Conservation (phyloP, 306 rosid genomes). For the Quercus aquifolioides region DNA sequence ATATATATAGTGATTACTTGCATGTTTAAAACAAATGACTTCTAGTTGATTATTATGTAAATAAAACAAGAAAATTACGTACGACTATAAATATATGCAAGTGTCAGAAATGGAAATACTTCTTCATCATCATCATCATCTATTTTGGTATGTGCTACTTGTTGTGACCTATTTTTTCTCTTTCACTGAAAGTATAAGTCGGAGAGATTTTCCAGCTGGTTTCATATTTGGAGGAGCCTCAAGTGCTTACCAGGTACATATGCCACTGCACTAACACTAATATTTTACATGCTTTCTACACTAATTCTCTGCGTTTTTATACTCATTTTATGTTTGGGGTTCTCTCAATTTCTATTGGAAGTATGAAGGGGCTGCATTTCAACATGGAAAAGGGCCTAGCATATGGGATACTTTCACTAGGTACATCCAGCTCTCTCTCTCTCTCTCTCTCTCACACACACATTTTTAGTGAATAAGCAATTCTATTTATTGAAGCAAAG, state of each 20-base stretch:
- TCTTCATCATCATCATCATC: too few relatives aligned
- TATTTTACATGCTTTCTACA: neutral
- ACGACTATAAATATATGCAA: too few relatives aligned
- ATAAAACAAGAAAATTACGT: too few relatives aligned
- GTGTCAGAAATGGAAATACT: too few relatives aligned
- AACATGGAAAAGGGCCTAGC: conserved; percentile 23
- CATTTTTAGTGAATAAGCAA: neutral
- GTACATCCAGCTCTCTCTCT: conserved; percentile 1
- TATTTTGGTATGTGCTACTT: neutral
- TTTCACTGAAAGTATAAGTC: neutral
- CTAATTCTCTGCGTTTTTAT: too few relatives aligned
- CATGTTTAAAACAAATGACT: too few relatives aligned
- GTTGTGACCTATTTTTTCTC: neutral
- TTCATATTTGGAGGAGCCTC: conserved; percentile 12
- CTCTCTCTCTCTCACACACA: too few relatives aligned
- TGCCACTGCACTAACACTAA: neutral
- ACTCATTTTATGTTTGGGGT: neutral
- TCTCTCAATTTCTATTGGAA: neutral
- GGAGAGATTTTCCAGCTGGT: conserved; percentile 8
- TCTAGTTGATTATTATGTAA: too few relatives aligned
- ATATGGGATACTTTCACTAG: conserved; percentile 23
- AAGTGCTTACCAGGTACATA: conserved; percentile 19
- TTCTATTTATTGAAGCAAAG: neutral
- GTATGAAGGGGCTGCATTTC: conserved; percentile 26
- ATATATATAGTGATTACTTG: too few relatives aligned